A percentile compares a stretch with the other conserved stretches of the same genome.
Conservation (phyloP, 2,329 filamentous ascomycete species). For the Didymosphaeria variabile region DNA sequence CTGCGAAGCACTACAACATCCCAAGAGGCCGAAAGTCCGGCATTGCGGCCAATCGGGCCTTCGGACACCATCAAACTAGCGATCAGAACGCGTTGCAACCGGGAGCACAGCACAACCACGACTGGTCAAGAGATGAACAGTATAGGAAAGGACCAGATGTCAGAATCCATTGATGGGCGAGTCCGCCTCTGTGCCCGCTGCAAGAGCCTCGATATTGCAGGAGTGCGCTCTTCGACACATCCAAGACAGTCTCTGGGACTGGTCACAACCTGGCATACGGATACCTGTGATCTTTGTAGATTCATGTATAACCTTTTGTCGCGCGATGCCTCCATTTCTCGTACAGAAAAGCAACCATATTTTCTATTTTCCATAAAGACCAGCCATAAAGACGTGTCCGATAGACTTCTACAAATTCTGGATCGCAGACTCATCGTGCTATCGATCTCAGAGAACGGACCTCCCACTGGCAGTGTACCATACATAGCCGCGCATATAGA, state of each 20-base stretch:
- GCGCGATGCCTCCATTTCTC: background rate
- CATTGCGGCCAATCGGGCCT: too few species aligned
- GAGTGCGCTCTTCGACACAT: constrained; percentile 2
- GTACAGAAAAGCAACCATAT: background rate
- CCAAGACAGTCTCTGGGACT: background rate
- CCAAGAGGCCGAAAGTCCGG: too few species aligned
- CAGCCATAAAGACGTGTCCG: background rate
- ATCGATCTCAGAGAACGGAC: constrained; percentile 12
- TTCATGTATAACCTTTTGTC: constrained; percentile 3
- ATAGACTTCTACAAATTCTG: constrained; percentile 13
- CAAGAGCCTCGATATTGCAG: constrained; percentile 6
- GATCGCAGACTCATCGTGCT: constrained; percentile 16
- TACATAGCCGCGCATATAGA: constrained; percentile 12
- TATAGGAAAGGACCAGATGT: background rate
- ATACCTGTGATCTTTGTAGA: constrained; percentile 7
- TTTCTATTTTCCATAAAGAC: constrained; percentile 19
- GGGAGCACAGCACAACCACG: too few species aligned
- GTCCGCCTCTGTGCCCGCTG: constrained; percentile 5
- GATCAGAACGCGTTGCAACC: too few species aligned
- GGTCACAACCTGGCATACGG: constrained; percentile 4
- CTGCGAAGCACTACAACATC: too few species aligned
- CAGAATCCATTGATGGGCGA: background rate
- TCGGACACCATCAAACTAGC: too few species aligned
- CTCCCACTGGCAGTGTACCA: constrained; percentile 15
- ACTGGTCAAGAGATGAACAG: too few species aligned